Evolutionary conservation across 2,329 filamentous ascomycete genomes (phyloP).

Genomic region (Colletotrichum agaves): DNA sequence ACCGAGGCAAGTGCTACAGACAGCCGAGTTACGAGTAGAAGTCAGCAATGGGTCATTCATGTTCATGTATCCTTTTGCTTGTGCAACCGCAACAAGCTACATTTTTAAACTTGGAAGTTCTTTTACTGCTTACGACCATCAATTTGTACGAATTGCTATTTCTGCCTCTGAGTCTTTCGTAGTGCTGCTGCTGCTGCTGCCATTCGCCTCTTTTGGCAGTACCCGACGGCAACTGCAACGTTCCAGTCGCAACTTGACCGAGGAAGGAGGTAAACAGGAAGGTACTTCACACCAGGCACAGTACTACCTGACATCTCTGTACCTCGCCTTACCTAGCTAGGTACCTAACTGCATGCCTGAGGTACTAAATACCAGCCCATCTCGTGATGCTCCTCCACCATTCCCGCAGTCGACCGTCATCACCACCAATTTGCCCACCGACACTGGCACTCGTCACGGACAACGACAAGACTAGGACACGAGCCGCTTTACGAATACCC

Average conservation of each 20-base stretch:
- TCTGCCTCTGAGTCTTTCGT: too few species aligned
- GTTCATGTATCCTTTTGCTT: background rate
- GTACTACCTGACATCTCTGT: too few species aligned
- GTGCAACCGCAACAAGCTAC: background rate
- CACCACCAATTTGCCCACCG: conserved; percentile 14
- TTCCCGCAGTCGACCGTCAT: conserved; percentile 6
- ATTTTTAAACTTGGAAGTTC: background rate
- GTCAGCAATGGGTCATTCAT: background rate
- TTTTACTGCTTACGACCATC: too few species aligned
- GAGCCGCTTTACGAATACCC: conserved; percentile 9
- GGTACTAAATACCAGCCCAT: background rate
- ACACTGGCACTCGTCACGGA: conserved; percentile 7
- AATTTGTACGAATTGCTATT: too few species aligned
- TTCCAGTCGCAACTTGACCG: conserved; percentile 25
- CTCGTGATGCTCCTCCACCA: conserved; percentile 11
- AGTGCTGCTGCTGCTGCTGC: background rate
- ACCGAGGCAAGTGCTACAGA: conserved; percentile 15
- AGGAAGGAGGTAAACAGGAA: background rate
- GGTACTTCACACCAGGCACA: too few species aligned
- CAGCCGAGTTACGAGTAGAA: background rate
- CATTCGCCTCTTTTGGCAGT: conserved; percentile 7
- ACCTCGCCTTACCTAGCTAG: background rate
- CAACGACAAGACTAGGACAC: background rate
- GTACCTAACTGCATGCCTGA: too few species aligned
- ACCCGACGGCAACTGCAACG: conserved; percentile 5